phyloP scores from a whole-genome alignment of 352 stramenopile genomes.

The Globisporangium spinosum region DNA sequence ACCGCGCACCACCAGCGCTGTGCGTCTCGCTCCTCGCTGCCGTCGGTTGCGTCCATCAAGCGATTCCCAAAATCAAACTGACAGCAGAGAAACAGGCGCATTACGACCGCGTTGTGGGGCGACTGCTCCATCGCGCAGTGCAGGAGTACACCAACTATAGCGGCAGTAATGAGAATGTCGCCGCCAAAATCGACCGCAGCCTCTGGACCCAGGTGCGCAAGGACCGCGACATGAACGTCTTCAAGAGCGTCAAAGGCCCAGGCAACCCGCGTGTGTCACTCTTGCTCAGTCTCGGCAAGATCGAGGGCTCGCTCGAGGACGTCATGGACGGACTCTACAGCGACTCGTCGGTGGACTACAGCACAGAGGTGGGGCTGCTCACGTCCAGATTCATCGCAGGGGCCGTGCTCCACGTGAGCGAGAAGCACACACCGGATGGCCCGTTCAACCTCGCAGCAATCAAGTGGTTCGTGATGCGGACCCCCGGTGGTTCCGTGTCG shows the following conservation, averaged over 20 bases:
- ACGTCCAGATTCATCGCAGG: slow-evolving; percentile 27
- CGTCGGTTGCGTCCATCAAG: not conserved
- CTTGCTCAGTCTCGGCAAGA: not conserved
- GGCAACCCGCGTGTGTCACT: not conserved
- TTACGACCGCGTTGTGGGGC: not conserved
- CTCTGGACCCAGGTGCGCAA: slow-evolving; percentile 10
- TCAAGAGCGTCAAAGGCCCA: not conserved
- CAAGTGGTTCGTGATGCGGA: slow-evolving; percentile 32
- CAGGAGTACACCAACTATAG: not conserved
- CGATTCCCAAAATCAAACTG: not conserved
- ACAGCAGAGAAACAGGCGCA: not conserved
- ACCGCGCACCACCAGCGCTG: not conserved
- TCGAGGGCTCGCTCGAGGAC: slow-evolving; percentile 17
- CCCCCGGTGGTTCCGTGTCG: slow-evolving; percentile 25
- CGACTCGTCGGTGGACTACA: slow-evolving; percentile 32
- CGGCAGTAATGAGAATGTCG: not conserved
- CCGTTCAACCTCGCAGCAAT: slow-evolving; percentile 38
- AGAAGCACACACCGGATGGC: slow-evolving; percentile 21
- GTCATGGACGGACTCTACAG: slow-evolving; percentile 40
- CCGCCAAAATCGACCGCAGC: slow-evolving; percentile 10
- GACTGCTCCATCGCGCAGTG: not conserved
- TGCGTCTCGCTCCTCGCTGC: not conserved
- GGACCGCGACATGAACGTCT: slow-evolving; percentile 7
- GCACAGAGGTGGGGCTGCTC: slow-evolving; percentile 24
- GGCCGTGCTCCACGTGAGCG: slow-evolving; percentile 25